phyloP scores from a whole-genome alignment of 2,329 filamentous ascomycete species.

The Pezicula rhizophila region DNA sequence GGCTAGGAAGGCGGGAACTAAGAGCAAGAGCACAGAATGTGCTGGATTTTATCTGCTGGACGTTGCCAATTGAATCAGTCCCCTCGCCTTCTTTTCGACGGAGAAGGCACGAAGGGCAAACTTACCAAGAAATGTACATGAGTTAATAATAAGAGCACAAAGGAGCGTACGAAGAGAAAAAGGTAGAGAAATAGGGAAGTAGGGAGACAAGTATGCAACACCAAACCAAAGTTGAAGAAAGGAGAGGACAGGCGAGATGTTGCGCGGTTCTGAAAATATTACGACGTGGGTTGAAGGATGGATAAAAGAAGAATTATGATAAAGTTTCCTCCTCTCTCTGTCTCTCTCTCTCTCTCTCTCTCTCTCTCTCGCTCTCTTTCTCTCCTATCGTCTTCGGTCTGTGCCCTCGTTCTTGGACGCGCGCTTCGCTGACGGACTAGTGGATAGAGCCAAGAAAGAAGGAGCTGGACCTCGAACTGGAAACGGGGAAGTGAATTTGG shows the following conservation, averaged over 20 bases:
- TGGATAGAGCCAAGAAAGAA: no score
- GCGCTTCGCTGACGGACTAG: no score
- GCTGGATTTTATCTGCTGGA: conserved; percentile 18
- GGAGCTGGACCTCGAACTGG: no score
- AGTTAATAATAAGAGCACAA: conserved; percentile 1
- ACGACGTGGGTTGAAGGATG: not conserved
- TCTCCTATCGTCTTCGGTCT: no score
- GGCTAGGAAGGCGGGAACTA: not conserved
- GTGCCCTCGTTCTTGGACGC: no score
- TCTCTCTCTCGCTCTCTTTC: no score
- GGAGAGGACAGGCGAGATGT: conserved; percentile 1
- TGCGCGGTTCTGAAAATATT: not conserved
- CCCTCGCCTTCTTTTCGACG: not conserved
- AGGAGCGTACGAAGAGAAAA: conserved; percentile 17
- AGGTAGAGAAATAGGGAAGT: conserved; percentile 5
- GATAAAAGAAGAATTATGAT: not conserved
- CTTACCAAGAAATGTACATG: not conserved
- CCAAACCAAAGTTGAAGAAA: conserved; percentile 1
- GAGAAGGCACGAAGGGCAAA: not conserved
- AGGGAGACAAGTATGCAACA: not conserved
- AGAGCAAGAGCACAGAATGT: conserved; percentile 16
- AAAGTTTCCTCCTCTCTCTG: no score
- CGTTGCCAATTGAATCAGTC: not conserved
- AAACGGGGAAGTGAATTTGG: no score
- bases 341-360: no score